phyloP scores from a whole-genome alignment of 192 early-diverging fungal species.

The Entomortierella lignicola region DNA sequence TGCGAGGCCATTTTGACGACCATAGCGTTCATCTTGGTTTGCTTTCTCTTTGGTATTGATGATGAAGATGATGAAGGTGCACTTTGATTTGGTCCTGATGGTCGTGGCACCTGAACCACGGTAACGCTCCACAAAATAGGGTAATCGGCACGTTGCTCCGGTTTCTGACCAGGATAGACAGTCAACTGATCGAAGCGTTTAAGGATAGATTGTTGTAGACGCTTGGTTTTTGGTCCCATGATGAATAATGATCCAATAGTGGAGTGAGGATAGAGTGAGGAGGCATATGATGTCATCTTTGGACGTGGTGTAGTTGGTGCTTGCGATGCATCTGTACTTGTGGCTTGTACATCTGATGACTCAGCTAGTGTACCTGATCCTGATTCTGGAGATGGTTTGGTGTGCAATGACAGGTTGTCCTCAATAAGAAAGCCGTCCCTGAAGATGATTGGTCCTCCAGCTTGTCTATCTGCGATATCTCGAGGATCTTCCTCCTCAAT shows the following conservation, averaged over 20 bases:
- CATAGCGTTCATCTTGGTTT: slow-evolving; percentile 45
- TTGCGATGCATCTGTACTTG: slow-evolving; percentile 45
- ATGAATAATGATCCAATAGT: slow-evolving; percentile 75
- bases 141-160: slow-evolving; percentile 41
- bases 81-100: background rate
- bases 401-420: slow-evolving; percentile 41
- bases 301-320: background rate
- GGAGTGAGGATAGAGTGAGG: slow-evolving; percentile 64
- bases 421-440: slow-evolving; percentile 65
- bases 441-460: slow-evolving; percentile 41
- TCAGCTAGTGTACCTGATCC: background rate
- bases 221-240: slow-evolving; percentile 59
- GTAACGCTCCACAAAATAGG: slow-evolving; percentile 51
- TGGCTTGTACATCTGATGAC: slow-evolving; percentile 45
- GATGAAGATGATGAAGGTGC: background rate
- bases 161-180: slow-evolving; percentile 42
- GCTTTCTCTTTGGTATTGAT: slow-evolving; percentile 22
- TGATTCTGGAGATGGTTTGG: slow-evolving; percentile 20
- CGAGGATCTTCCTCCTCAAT: slow-evolving; percentile 49
- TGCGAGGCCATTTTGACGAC: slow-evolving; percentile 54
- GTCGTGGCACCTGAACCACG: slow-evolving; percentile 40
- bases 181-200: slow-evolving; percentile 40
- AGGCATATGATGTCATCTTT: slow-evolving; percentile 61
- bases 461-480: slow-evolving; percentile 33
- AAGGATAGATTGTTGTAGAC: slow-evolving; percentile 42